These are phyloP conservation scores for Fraxinus velutina DNA, from an alignment of 305 asterid genomes.

Conservation along the genomic window DNA sequence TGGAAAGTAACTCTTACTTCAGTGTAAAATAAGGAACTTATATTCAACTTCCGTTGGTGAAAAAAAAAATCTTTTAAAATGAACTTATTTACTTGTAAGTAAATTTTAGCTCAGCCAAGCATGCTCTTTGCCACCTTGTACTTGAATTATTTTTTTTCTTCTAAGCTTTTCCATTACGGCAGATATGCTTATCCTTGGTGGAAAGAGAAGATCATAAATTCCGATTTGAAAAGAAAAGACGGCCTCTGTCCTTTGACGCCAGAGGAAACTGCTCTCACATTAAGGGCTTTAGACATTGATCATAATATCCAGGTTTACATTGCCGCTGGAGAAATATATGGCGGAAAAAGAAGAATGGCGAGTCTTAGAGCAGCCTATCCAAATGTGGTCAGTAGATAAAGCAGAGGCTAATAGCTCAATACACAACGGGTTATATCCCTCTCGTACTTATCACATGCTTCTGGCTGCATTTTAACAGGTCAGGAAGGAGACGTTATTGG, in stretches of 20 bases:
- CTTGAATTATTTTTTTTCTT: neutral
- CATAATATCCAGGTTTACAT: constrained; percentile 60
- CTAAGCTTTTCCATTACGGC: constrained; percentile 6
- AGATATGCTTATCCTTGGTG: constrained; percentile 89
- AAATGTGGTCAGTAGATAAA: constrained; percentile 51
- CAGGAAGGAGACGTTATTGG: constrained; percentile 71
- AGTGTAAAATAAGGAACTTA: neutral
- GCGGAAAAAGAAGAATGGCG: constrained; percentile 44
- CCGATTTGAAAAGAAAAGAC: constrained; percentile 69
- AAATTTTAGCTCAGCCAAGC: neutral
- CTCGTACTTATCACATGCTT: constrained; percentile 3
- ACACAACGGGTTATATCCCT: neutral
- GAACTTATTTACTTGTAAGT: neutral
- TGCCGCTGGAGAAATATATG: constrained; percentile 43
- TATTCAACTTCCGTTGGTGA: neutral
- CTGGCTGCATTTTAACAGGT: constrained; percentile 43
- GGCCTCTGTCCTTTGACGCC: constrained; percentile 84
- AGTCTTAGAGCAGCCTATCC: constrained; percentile 58
- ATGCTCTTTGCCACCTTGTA: neutral
- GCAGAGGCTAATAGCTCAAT: neutral
- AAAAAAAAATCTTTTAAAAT: neutral
- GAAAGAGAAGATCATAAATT: constrained; percentile 76
- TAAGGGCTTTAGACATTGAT: constrained; percentile 65
- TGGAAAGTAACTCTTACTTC: neutral
- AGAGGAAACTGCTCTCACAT: constrained; percentile 75